These are phyloP conservation scores for Amesomyces nigricolor DNA, from an alignment of 2,329 filamentous ascomycete genomes.

Conservation along the genomic window DNA sequence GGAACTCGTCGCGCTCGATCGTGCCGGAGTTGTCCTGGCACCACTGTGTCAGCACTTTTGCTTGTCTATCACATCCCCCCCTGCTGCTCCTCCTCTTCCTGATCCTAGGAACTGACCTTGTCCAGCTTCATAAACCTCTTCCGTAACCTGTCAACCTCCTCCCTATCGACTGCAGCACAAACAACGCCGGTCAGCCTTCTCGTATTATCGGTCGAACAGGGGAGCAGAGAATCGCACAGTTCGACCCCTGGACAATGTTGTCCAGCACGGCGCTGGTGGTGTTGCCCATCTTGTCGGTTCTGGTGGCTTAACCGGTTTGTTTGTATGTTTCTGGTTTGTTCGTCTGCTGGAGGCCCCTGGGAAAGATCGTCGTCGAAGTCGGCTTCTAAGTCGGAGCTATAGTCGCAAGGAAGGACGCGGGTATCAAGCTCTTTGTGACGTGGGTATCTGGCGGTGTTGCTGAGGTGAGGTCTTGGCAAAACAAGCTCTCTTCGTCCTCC, in stretches of 20 bases:
- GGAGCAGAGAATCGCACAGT: slow-evolving; percentile 57
- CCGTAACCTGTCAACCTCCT: slow-evolving; percentile 90
- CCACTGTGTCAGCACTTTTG: slow-evolving; percentile 1
- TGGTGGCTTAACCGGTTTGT: slow-evolving; percentile 18
- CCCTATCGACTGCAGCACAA: slow-evolving; percentile 70
- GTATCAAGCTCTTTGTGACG: too few species aligned
- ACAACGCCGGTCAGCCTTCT: slow-evolving; percentile 6
- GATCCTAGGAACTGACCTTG: slow-evolving; percentile 57
- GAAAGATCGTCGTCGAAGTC: too few species aligned
- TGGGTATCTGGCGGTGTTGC: too few species aligned
- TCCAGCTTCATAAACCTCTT: slow-evolving; percentile 99
- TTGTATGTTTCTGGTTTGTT: not conserved
- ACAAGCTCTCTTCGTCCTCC: too few species aligned
- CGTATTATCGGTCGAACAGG: not conserved
- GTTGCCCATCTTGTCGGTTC: slow-evolving; percentile 53
- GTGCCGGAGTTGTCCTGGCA: slow-evolving; percentile 90
- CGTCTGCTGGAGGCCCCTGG: not conserved
- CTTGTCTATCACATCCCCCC: too few species aligned
- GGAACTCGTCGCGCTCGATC: slow-evolving; percentile 97
- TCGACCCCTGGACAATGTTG: slow-evolving; percentile 92
- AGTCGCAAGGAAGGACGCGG: too few species aligned
- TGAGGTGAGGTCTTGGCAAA: too few species aligned
- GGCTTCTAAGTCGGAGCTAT: too few species aligned
- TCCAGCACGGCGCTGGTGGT: slow-evolving; percentile 73
- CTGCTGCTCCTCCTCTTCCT: not conserved